Conservation (phyloP, 2,329 filamentous ascomycete genomes). For the Tothia fuscella region DNA sequence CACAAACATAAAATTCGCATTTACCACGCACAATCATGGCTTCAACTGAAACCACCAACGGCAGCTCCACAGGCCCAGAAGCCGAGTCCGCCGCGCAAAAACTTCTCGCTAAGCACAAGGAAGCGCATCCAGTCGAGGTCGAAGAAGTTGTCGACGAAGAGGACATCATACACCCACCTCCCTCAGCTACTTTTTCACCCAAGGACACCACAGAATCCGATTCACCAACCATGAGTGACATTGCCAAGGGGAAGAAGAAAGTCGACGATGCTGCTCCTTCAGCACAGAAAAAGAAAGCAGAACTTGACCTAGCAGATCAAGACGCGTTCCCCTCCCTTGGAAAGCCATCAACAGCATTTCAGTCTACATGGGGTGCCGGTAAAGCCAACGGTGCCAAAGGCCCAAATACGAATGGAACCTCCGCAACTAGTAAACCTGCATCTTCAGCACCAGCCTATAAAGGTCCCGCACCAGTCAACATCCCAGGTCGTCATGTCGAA, state of each 20-base stretch:
- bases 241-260: conserved; percentile 63
- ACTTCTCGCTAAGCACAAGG: conserved; percentile 7
- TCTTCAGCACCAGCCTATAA: not conserved
- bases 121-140: conserved; percentile 10
- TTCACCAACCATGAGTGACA: conserved; percentile 44
- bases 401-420: conserved; percentile 40
- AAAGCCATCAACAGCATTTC: conserved; percentile 45
- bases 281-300: conserved; percentile 19
- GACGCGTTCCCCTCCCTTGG: conserved; percentile 92
- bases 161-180: conserved; percentile 12
- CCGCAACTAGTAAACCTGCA: conserved; percentile 27
- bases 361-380: conserved; percentile 71
- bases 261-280: conserved; percentile 34
- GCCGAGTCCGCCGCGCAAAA: conserved; percentile 8
- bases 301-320: conserved; percentile 73
- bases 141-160: conserved; percentile 14
- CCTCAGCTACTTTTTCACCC: conserved; percentile 9
- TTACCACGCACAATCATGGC: conserved; percentile 2
- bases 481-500: conserved; percentile 76
- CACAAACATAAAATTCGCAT: no score
- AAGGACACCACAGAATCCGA: conserved; percentile 23
- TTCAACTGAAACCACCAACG: not conserved
- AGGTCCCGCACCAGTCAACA: conserved; percentile 26
- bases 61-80: not conserved
- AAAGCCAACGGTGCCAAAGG: conserved; percentile 38